A percentile compares a stretch with the other conserved stretches of the same genome.
Conservation (phyloP, 2,329 filamentous ascomycete species). For the Epicoccum nigrum region DNA sequence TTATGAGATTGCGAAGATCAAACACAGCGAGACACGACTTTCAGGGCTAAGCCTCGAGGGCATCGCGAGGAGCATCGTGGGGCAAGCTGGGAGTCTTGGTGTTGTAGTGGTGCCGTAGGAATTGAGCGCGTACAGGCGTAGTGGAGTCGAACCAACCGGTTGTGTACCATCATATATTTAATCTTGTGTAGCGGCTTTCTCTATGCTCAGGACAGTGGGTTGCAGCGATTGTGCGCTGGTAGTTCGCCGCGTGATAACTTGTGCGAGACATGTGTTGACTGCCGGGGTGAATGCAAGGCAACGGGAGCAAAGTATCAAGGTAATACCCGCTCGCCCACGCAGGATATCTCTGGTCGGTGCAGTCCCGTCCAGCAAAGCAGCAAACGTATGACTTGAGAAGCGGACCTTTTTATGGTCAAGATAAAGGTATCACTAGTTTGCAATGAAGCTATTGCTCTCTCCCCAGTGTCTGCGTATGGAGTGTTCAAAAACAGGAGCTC, state of each 20-base stretch:
- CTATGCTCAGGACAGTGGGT: neutral
- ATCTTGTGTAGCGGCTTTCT: neutral
- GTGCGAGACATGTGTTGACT: conserved; percentile 1
- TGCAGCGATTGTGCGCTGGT: neutral
- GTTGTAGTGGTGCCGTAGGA: conserved; percentile 55
- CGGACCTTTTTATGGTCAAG: no score
- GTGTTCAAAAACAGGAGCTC: no score
- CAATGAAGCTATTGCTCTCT: no score
- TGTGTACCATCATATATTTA: conserved; percentile 1
- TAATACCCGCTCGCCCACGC: no score
- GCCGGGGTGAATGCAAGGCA: no score
- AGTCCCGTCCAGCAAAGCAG: no score
- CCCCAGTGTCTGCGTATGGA: no score
- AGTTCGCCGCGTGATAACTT: neutral
- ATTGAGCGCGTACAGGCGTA: neutral
- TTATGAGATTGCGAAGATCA: conserved; percentile 97
- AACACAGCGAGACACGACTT: conserved; percentile 62
- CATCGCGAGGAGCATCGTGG: conserved; percentile 73
- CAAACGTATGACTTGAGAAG: no score
- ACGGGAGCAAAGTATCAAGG: neutral
- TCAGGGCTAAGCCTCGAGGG: conserved; percentile 82
- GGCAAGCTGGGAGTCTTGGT: conserved; percentile 58
- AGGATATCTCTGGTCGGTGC: no score
- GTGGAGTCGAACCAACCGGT: no score
- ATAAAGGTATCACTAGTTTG: no score